Evolutionary conservation across 768 basidiomycete species (phyloP).

Genomic region (Leucocoprinus leucothites): DNA sequence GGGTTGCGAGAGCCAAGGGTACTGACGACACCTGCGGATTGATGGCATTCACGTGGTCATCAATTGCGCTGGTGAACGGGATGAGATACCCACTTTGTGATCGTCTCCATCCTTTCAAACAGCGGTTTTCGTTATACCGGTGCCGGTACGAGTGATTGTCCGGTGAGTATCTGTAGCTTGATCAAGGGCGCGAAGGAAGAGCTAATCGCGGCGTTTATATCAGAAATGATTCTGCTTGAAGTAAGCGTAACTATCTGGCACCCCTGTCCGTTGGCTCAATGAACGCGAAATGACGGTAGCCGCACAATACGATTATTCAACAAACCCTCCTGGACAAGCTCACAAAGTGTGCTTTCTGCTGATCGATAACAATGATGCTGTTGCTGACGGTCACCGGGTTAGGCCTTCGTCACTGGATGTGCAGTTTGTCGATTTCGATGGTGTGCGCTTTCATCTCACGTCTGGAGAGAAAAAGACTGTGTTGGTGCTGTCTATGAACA

Average conservation of each 20-base stretch:
- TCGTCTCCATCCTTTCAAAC: not conserved
- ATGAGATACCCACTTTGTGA: not conserved
- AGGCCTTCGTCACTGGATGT: slow-evolving; percentile 93
- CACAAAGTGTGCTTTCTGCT: slow-evolving; percentile 53
- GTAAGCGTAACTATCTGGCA: slow-evolving; percentile 32
- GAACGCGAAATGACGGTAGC: slow-evolving; percentile 37
- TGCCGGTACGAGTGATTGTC: not conserved
- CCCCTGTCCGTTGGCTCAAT: not conserved
- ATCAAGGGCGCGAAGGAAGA: not conserved
- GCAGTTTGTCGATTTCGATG: slow-evolving; percentile 97
- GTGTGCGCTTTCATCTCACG: slow-evolving; percentile 90
- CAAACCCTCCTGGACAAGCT: slow-evolving; percentile 86
- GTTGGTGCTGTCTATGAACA: slow-evolving; percentile 91
- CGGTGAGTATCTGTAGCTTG: not conserved
- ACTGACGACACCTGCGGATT: not conserved
- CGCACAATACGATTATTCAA: slow-evolving; percentile 92
- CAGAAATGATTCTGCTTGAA: slow-evolving; percentile 81
- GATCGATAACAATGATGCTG: not conserved
- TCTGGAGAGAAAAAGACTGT: slow-evolving; percentile 82
- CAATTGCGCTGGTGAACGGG: not conserved
- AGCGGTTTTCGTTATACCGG: not conserved
- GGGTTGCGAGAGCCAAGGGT: no score
- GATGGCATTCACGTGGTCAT: slow-evolving; percentile 6
- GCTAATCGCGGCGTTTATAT: not conserved
- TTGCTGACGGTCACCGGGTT: slow-evolving; percentile 14